Conservation (phyloP, 2,329 filamentous ascomycete genomes). For the Colletotrichum endophyticum region DNA sequence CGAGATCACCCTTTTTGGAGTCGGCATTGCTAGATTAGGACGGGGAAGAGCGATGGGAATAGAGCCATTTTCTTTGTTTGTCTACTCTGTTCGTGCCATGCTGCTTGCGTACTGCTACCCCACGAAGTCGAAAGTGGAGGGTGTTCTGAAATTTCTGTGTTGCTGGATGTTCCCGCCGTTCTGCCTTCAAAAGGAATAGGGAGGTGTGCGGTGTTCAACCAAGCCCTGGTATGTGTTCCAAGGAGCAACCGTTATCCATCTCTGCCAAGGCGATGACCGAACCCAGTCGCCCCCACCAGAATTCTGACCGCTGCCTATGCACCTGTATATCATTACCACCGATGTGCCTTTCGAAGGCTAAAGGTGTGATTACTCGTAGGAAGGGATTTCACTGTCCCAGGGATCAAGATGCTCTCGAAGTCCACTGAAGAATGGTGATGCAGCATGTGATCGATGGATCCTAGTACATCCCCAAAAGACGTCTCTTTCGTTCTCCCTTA, state of each 20-base stretch:
- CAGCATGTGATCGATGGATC: not conserved
- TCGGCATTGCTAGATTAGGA: conserved; percentile 13
- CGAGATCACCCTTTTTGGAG: conserved; percentile 7
- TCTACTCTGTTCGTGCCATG: not conserved
- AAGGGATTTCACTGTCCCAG: not conserved
- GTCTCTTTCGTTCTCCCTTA: not conserved
- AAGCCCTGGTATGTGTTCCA: not conserved
- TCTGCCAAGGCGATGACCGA: not conserved
- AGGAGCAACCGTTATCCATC: not conserved
- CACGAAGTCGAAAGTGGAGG: not conserved
- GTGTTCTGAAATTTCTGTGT: not conserved
- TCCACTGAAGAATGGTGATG: not conserved
- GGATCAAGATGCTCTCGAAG: not conserved
- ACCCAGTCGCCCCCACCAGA: not conserved
- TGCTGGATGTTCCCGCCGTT: not conserved
- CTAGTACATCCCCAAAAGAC: not conserved
- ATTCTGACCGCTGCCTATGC: not conserved
- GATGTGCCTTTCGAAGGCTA: not conserved
- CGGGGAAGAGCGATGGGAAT: conserved; percentile 19
- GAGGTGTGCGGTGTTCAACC: not conserved
- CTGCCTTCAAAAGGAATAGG: not conserved
- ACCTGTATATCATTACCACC: not conserved
- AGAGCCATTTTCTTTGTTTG: conserved; percentile 21
- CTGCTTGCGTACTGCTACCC: not conserved
- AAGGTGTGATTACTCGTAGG: not conserved